Percentiles rank a stretch among this genome's conserved stretches.
These are phyloP conservation scores for Scheffersomyces coipomensis DNA, from an alignment of 805 yeast genomes.

Conservation along the genomic window DNA sequence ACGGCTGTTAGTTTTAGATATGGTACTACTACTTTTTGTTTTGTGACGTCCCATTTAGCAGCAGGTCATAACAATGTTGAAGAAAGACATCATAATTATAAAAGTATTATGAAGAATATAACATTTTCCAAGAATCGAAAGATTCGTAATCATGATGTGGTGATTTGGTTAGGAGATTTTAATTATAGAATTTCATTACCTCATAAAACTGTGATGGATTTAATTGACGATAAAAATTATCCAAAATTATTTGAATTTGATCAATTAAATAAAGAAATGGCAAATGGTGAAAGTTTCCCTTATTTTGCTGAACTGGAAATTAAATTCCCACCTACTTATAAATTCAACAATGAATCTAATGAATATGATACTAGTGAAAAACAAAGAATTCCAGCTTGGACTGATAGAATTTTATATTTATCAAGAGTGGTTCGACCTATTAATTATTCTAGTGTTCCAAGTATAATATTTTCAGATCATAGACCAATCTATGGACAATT, in stretches of 20 bases:
- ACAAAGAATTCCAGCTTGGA: slow-evolving; percentile 94
- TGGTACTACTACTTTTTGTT: slow-evolving; percentile 69
- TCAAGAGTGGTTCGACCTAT: slow-evolving; percentile 59
- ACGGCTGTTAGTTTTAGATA: slow-evolving; percentile 66
- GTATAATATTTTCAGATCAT: slow-evolving; percentile 78
- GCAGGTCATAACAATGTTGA: slow-evolving; percentile 83
- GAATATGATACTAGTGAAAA: slow-evolving; percentile 87
- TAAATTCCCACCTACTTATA: slow-evolving; percentile 85
- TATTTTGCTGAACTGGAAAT: slow-evolving; percentile 76
- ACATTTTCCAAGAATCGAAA: slow-evolving; percentile 53
- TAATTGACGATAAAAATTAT: slow-evolving; percentile 46
- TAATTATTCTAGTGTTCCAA: slow-evolving; percentile 56
- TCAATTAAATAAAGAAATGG: slow-evolving; percentile 77
- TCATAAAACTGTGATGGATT: slow-evolving; percentile 69
- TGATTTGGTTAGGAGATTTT: slow-evolving; percentile 93
- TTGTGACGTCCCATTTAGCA: slow-evolving; percentile 85
- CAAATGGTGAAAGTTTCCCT: slow-evolving; percentile 63
- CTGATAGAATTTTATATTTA: slow-evolving; percentile 76
- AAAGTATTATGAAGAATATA: slow-evolving; percentile 69
- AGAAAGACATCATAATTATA: slow-evolving; percentile 85
- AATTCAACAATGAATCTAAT: slow-evolving; percentile 81
- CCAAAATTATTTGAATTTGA: slow-evolving; percentile 63
- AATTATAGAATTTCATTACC: slow-evolving; percentile 75
- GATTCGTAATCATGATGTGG: slow-evolving; percentile 73
- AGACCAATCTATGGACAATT: slow-evolving; percentile 83